phyloP scores from a whole-genome alignment of 345 rosid genomes.

The Euphorbia lathyris region DNA sequence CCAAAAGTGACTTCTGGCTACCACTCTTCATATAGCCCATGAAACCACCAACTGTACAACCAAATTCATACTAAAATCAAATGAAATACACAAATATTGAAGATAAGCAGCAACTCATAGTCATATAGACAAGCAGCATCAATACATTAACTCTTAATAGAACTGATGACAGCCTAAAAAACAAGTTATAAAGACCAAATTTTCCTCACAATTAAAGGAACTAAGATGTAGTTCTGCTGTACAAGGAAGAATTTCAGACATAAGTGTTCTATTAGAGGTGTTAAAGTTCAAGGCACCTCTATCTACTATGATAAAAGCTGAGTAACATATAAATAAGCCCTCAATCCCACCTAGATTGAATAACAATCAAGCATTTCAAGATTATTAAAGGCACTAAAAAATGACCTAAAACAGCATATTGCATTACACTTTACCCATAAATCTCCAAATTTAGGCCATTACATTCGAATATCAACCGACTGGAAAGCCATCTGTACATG shows the following conservation, averaged over 20 bases:
- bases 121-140: neutral
- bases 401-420: neutral
- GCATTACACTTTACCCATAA: neutral
- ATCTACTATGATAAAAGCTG: neutral
- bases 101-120: neutral
- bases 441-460: neutral
- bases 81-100: neutral
- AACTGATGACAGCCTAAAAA: neutral
- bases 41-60: conserved; percentile 64
- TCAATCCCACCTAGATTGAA: neutral
- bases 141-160: neutral
- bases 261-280: neutral
- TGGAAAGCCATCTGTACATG: neutral
- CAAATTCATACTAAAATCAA: neutral
- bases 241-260: neutral
- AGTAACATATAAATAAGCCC: neutral
- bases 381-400: neutral
- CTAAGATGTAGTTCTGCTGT: neutral
- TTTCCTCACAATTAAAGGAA: neutral
- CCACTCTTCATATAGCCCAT: conserved; percentile 86
- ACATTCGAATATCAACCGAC: neutral
- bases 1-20: conserved; percentile 74
- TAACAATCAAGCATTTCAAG: conserved; percentile 2
- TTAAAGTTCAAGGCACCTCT: neutral
- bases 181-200: neutral